Conservation (phyloP, 306 rosid species). For the Inga leiocalycina region DNA sequence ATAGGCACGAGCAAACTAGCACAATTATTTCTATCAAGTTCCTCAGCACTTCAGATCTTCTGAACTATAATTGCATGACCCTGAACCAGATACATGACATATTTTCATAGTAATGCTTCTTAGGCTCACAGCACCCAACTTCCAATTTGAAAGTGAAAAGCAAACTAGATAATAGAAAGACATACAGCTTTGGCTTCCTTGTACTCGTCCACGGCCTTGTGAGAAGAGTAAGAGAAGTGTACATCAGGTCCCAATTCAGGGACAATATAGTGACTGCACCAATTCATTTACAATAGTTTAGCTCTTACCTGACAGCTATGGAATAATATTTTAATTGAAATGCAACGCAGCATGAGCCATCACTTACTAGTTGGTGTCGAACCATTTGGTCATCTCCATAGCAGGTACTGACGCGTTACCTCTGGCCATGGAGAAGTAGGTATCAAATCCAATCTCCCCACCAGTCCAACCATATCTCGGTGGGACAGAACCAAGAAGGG, state of each 20-base stretch:
- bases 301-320: neutral
- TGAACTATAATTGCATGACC: neutral
- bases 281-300: slow-evolving; percentile 24
- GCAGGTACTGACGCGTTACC: slow-evolving; percentile 87
- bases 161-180: slow-evolving; percentile 6
- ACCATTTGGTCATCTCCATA: slow-evolving; percentile 99
- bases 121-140: neutral
- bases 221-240: slow-evolving; percentile 76
- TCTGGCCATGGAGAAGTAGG: slow-evolving; percentile 90
- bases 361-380: slow-evolving; percentile 92
- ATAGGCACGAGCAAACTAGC: neutral
- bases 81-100: neutral
- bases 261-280: slow-evolving; percentile 82
- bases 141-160: slow-evolving; percentile 6
- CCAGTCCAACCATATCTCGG: slow-evolving; percentile 78
- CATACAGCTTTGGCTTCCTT: slow-evolving; percentile 93
- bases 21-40: neutral
- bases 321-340: neutral
- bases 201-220: slow-evolving; percentile 87
- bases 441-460: slow-evolving; percentile 83
- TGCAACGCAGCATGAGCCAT: neutral
- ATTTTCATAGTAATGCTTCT: neutral
- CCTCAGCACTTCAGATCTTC: neutral
- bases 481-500: slow-evolving; percentile 84
- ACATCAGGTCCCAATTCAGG: slow-evolving; percentile 86